Percentiles rank a stretch among this genome's conserved stretches.
phyloP scores from a whole-genome alignment of 2,329 filamentous ascomycete genomes.

The Fusarium duplospermum region DNA sequence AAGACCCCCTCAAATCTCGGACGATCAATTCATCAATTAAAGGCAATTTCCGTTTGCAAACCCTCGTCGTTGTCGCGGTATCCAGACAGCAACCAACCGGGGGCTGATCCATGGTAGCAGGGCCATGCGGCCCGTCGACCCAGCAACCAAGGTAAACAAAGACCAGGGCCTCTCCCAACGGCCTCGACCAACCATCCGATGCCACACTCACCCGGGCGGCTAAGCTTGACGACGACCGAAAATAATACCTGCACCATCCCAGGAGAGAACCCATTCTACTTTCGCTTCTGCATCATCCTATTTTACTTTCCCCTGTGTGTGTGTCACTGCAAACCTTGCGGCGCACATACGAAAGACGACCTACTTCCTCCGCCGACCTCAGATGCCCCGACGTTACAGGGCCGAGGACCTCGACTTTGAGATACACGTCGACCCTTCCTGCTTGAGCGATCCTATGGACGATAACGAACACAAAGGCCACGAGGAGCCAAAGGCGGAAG shows the following conservation, averaged over 20 bases:
- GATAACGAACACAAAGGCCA: conserved; percentile 44
- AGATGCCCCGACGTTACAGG: conserved; percentile 47
- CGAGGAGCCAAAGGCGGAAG: conserved; percentile 35
- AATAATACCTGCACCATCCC: conserved; percentile 42
- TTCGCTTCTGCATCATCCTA: conserved; percentile 17
- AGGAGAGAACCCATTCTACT: conserved; percentile 29
- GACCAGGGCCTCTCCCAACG: conserved; percentile 31
- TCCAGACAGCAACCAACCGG: conserved; percentile 17
- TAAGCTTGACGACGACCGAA: not conserved
- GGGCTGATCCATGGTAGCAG: not conserved
- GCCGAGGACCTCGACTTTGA: conserved; percentile 57
- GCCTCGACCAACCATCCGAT: conserved; percentile 47
- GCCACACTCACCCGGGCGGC: conserved; percentile 38
- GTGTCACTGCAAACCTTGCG: conserved; percentile 30
- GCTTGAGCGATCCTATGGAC: conserved; percentile 55
- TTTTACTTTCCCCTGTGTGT: conserved; percentile 22
- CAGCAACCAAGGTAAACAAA: conserved; percentile 53
- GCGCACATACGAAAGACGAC: conserved; percentile 26
- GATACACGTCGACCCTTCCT: conserved; percentile 61
- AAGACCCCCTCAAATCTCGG: conserved; percentile 1
- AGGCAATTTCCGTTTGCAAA: conserved; percentile 24
- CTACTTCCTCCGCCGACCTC: conserved; percentile 18
- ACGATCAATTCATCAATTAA: not conserved
- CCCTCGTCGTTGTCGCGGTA: conserved; percentile 28
- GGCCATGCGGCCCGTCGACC: conserved; percentile 41